Evolutionary conservation across 768 basidiomycete genomes (phyloP), one percentile per base, ranked within the genome.

Genomic region (Panus rudis): DNA sequence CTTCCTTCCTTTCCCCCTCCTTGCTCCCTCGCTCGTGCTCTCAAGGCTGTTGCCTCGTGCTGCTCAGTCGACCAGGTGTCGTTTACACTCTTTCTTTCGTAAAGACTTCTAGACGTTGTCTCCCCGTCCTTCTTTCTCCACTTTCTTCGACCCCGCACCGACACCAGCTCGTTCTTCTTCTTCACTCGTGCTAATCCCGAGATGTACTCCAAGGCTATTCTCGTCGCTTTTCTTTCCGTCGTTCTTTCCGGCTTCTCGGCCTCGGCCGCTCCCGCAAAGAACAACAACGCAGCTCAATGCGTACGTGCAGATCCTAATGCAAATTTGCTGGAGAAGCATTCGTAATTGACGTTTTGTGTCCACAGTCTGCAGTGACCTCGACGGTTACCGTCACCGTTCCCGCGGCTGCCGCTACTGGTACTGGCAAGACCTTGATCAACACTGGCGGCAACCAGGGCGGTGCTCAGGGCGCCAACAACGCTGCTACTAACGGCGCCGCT

Each of bases 41-140:
- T 37, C 43, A 46, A 52, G 53, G 57, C 55, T 53, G 53, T 55
- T 66, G 70, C 69, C 70, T 62, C 69, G 69, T 64, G 69, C 69
- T 64, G 58, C 63, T 66, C 59, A 58, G 66, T 62, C 71, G 73
- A 71, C 72, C 73, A 69, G 72, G 73, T 72, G 73, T 75, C 71
- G 63, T 67, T 69, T 68, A 63, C 59, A 59, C 64, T 55, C 56
- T 55, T 59, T 62, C 57, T 54, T 56, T 40, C 37, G 23, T 38
- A 40, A 45, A 33, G 42, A 50, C 50, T 51, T 46, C 49, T 50
- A 49, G 43, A 45, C 44, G 51, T 58, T 59, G 59, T 56, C 57
- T 55, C 62, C 56, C 35, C 47, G 41, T 54, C 57, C 50, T 60
- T 60, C 53, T 35, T 35, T 7, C 33, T 16, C n/a, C n/a, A 35